Conservation (phyloP, 1,139 yeast genomes). For the Taphrina deformans region DNA sequence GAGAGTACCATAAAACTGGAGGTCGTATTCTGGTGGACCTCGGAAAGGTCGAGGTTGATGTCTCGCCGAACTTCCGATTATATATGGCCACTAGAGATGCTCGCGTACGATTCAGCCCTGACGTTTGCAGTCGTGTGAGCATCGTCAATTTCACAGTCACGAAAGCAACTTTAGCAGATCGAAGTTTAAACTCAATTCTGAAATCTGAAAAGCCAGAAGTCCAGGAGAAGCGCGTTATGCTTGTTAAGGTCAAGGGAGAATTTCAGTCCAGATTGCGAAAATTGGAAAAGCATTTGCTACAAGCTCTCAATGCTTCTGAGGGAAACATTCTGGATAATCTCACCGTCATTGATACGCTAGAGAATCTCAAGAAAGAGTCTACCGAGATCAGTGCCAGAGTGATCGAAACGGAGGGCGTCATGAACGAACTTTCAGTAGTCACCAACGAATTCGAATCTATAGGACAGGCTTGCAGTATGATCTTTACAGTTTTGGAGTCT, state of each 20-base stretch:
- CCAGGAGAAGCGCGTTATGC: conserved; percentile 57
- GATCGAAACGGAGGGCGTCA: conserved; percentile 55
- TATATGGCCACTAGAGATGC: conserved; percentile 61
- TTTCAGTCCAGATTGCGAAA: conserved; percentile 57
- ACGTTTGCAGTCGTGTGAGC: conserved; percentile 61
- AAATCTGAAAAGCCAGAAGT: conserved; percentile 64
- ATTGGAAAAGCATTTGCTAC: conserved; percentile 64
- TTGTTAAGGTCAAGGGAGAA: conserved; percentile 60
- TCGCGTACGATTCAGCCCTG: conserved; percentile 53
- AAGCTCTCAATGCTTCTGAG: conserved; percentile 57
- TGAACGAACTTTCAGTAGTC: conserved; percentile 55
- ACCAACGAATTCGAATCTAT: conserved; percentile 55
- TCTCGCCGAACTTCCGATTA: conserved; percentile 63
- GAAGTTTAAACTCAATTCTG: conserved; percentile 61
- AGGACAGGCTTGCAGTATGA: conserved; percentile 56
- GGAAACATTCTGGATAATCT: conserved; percentile 73
- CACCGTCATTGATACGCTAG: conserved; percentile 60
- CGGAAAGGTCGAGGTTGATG: conserved; percentile 67
- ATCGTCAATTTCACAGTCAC: conserved; percentile 73
- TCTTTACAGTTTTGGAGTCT: conserved; percentile 53
- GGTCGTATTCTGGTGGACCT: conserved; percentile 65
- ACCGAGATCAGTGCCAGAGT: conserved; percentile 57
- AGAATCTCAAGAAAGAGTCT: conserved; percentile 65
- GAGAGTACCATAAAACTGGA: conserved; percentile 65
- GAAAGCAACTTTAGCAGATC: conserved; percentile 61